Evolutionary conservation across 257 asterid species (phyloP), one percentile per base, ranked within the genome.

Genomic region (Solanum peruvianum): DNA sequence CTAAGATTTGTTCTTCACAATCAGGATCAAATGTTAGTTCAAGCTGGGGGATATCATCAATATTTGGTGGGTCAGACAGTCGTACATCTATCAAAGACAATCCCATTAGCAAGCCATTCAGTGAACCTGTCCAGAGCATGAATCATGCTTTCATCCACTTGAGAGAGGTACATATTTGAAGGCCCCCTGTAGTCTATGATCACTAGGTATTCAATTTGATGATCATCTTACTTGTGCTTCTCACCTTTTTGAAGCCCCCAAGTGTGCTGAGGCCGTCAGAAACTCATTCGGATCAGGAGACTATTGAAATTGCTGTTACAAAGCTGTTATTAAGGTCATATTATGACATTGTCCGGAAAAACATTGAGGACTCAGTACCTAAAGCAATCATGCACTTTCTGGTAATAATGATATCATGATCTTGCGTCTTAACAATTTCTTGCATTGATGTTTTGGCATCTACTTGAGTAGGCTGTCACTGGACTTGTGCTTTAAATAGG

Each of bases 41-140:
- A 33, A 82, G 88, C 83, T 97, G 99, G 99, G 98, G 99, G 82
- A 95, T 97, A 88, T 93, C 99, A 87, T 95, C 99, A 41, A 96
- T 97, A 82, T 97, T 97, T 87, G 99, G 99, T 83, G 91, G 97
- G 52, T 89, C 93, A 78, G 94, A 90, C 64, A 89, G 88, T 87
- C 97, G 98, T 47, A 14, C 91, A 49, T 85, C 94, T 89, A 86
- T 86, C n/a, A 96, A 94, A 89, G 99, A 94, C 81, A 92, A 89
- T 88, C 86, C 92, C 21, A 88, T 89, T 33, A 93, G 91, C 90
- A 94, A 92, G 90, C 90, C 92, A 76, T 91, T 76, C 82, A 91
- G 42, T 64, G 98, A 92, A 89, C 95, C 95, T 86, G 88, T 91
- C 90, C 96, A 93, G 73, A 90, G 90, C 87, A 77, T 93, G 86